phyloP scores from a whole-genome alignment of 108 stramenopile genomes.

The Nitzschia palea region DNA sequence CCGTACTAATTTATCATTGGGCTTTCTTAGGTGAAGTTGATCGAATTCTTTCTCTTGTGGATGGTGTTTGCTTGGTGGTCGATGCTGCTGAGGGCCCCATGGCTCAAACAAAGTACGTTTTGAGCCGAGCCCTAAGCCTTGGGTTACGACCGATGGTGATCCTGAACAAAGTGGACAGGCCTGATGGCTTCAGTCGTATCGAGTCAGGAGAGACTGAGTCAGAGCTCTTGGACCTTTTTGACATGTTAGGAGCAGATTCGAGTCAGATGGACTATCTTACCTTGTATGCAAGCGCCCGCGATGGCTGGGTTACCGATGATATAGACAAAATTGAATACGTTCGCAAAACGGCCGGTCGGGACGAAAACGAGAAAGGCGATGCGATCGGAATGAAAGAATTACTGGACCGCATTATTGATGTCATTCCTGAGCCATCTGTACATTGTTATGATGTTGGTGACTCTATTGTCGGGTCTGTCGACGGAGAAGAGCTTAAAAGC shows the following conservation, averaged over 20 bases:
- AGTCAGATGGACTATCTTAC: slow-evolving; percentile 94
- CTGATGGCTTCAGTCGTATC: slow-evolving; percentile 71
- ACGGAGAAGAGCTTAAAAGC: slow-evolving; percentile 39
- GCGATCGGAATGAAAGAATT: slow-evolving; percentile 71
- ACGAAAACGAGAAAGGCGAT: slow-evolving; percentile 6
- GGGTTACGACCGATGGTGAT: slow-evolving; percentile 91
- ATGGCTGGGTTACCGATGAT: slow-evolving; percentile 89
- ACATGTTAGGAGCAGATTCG: slow-evolving; percentile 77
- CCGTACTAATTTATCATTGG: not conserved
- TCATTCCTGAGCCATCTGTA: slow-evolving; percentile 77
- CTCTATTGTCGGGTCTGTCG: not conserved
- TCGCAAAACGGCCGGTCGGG: slow-evolving; percentile 37
- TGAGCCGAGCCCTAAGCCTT: slow-evolving; percentile 83
- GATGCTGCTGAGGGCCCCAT: slow-evolving; percentile 93
- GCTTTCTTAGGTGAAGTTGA: slow-evolving; percentile 73
- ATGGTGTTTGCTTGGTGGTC: slow-evolving; percentile 89
- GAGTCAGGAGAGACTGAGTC: slow-evolving; percentile 89
- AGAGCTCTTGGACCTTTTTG: slow-evolving; percentile 86
- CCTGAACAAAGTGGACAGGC: slow-evolving; percentile 96
- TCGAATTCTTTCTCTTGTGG: slow-evolving; percentile 90
- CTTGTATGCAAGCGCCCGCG: slow-evolving; percentile 88
- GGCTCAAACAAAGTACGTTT: slow-evolving; percentile 96
- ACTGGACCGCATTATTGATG: slow-evolving; percentile 77
- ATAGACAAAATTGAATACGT: slow-evolving; percentile 51
- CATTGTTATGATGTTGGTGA: slow-evolving; percentile 36